Percentiles rank a stretch among this genome's conserved stretches.
These are phyloP conservation scores for Taphrina sp. DNA, from an alignment of 1,139 yeast genomes.

Conservation along the genomic window DNA sequence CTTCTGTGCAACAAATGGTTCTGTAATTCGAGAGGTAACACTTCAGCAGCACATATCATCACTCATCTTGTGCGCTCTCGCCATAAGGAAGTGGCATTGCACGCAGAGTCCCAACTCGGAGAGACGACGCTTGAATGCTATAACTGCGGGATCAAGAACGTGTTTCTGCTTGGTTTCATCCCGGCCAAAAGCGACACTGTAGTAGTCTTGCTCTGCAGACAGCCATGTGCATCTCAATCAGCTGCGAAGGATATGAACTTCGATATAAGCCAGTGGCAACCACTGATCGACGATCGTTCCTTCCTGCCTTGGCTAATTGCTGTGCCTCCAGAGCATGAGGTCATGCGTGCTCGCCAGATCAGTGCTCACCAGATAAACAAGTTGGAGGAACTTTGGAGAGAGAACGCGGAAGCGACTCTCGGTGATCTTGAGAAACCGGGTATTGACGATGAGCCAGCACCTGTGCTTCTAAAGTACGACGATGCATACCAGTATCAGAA, in stretches of 20 bases:
- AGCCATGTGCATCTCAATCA: slow-evolving; percentile 76
- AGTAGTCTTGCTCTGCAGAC: slow-evolving; percentile 80
- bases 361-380: slow-evolving; percentile 66
- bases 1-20: slow-evolving; percentile 82
- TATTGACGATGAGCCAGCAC: slow-evolving; percentile 62
- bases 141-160: slow-evolving; percentile 80
- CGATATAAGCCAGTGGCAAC: slow-evolving; percentile 89
- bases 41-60: slow-evolving; percentile 75
- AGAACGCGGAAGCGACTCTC: slow-evolving; percentile 65
- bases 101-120: slow-evolving; percentile 78
- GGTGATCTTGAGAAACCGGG: slow-evolving; percentile 52
- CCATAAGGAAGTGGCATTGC: slow-evolving; percentile 70
- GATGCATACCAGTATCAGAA: slow-evolving; percentile 87
- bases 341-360: slow-evolving; percentile 55
- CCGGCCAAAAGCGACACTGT: slow-evolving; percentile 79
- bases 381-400: slow-evolving; percentile 80
- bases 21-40: slow-evolving; percentile 70
- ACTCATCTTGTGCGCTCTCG: slow-evolving; percentile 80
- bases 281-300: slow-evolving; percentile 75
- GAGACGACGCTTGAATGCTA: slow-evolving; percentile 85
- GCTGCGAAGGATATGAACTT: slow-evolving; percentile 54
- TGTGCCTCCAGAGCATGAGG: slow-evolving; percentile 64
- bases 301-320: slow-evolving; percentile 80
- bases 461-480: slow-evolving; percentile 70
- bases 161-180: slow-evolving; percentile 80